phyloP scores from a whole-genome alignment of 345 rosid species.

The Dipteronia sinensis region DNA sequence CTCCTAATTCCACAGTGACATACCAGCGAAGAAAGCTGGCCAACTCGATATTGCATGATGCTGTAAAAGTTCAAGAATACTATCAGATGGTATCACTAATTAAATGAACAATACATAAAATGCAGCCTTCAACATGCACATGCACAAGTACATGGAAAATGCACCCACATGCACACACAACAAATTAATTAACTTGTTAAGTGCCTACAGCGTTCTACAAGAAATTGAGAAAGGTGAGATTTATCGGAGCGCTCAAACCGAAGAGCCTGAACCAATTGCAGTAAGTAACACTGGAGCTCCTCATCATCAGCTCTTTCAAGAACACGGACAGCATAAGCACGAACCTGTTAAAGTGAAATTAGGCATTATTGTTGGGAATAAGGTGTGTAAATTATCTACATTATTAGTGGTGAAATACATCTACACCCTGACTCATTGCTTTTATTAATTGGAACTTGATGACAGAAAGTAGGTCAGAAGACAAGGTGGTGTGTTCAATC shows the following conservation, averaged over 20 bases:
- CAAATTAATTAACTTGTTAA: slow-evolving; percentile 1
- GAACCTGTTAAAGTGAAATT: slow-evolving; percentile 60
- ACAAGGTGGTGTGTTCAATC: not conserved
- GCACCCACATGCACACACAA: not conserved
- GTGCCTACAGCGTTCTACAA: slow-evolving; percentile 83
- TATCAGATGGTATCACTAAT: slow-evolving; percentile 26
- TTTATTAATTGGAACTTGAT: not conserved
- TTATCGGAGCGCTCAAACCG: slow-evolving; percentile 95
- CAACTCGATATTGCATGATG: slow-evolving; percentile 77
- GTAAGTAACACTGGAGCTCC: slow-evolving; percentile 96
- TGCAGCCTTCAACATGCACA: not conserved
- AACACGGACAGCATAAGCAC: slow-evolving; percentile 97
- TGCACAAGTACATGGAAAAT: not conserved
- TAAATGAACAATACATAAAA: slow-evolving; percentile 20
- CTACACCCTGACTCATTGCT: not conserved
- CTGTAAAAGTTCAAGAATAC: slow-evolving; percentile 49
- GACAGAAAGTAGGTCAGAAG: not conserved
- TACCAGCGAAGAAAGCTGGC: slow-evolving; percentile 98
- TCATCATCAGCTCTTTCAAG: slow-evolving; percentile 99
- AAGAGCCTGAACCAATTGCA: slow-evolving; percentile 98
- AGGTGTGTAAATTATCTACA: slow-evolving; percentile 10
- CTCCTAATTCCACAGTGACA: slow-evolving; percentile 90
- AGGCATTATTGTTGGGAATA: slow-evolving; percentile 15
- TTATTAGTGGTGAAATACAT: not conserved
- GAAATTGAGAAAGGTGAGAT: slow-evolving; percentile 92